Conservation (phyloP, 73 alveolate species). For the Effrenium voratum region DNA sequence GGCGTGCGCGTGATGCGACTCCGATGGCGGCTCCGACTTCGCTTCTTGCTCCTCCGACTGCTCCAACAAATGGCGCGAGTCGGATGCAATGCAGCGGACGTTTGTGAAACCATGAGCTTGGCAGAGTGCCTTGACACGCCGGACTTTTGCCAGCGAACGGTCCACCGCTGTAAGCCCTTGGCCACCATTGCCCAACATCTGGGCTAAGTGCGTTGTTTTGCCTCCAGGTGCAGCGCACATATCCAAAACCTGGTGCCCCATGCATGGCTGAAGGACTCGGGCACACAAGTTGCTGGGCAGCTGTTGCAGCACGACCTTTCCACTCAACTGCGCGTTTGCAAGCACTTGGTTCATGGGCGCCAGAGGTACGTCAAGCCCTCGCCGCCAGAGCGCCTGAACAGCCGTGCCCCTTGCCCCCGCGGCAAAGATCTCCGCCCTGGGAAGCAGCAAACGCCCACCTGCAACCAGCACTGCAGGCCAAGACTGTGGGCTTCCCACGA, state of each 20-base stretch:
- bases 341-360: slow-evolving; percentile 64
- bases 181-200: neutral
- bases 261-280: slow-evolving; percentile 17
- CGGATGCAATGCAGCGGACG: slow-evolving; percentile 76
- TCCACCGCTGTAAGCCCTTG: slow-evolving; percentile 36
- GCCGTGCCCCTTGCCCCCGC: slow-evolving; percentile 34
- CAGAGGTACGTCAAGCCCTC: slow-evolving; percentile 17
- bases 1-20: neutral
- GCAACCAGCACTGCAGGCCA: slow-evolving; percentile 89
- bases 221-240: slow-evolving; percentile 87
- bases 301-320: slow-evolving; percentile 74
- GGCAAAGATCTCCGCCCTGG: slow-evolving; percentile 36
- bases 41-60: neutral
- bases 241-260: slow-evolving; percentile 41
- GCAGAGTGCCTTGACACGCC: slow-evolving; percentile 65
- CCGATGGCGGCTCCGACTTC: neutral
- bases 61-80: slow-evolving; percentile 56
- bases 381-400: slow-evolving; percentile 59
- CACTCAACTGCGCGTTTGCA: neutral
- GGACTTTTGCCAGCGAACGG: slow-evolving; percentile 50
- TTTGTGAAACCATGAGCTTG: slow-evolving; percentile 37
- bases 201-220: slow-evolving; percentile 55
- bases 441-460: slow-evolving; percentile 41
- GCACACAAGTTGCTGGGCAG: slow-evolving; percentile 62
- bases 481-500: neutral